phyloP scores from a whole-genome alignment of 257 asterid species.

The Euphrasia confusa region DNA sequence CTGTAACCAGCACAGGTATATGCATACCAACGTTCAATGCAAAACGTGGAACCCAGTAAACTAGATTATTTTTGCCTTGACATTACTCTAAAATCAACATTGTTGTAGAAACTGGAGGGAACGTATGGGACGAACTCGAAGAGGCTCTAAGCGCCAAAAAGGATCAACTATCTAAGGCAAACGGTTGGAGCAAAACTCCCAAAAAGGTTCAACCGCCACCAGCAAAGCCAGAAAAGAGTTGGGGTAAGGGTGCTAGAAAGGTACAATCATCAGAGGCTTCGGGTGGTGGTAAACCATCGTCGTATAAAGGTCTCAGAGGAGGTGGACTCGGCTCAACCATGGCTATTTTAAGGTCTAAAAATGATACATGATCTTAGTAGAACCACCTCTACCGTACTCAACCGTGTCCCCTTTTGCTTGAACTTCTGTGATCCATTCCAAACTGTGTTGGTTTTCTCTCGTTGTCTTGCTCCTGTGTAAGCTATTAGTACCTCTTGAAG shows the following conservation, averaged over 20 bases:
- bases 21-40: conserved; percentile 11
- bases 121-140: conserved; percentile 68
- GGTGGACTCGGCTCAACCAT: conserved; percentile 70
- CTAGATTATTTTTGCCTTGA: not conserved
- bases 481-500: not conserved
- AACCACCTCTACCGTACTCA: not conserved
- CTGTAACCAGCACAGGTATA: conserved; percentile 43
- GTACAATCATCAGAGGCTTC: conserved; percentile 32
- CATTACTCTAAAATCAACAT: conserved; percentile 10
- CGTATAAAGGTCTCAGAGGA: conserved; percentile 56
- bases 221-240: not conserved
- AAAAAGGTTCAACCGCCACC: conserved; percentile 28
- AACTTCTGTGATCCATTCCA: conserved; percentile 5
- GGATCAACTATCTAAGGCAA: conserved; percentile 43
- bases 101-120: conserved; percentile 36
- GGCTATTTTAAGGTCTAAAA: conserved; percentile 61
- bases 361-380: conserved; percentile 29
- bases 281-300: conserved; percentile 41
- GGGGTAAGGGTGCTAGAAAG: conserved; percentile 36
- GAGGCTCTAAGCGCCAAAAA: conserved; percentile 57
- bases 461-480: not conserved
- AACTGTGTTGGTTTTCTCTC: not conserved
- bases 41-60: not conserved
- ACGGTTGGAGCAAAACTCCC: conserved; percentile 40
- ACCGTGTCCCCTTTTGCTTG: not conserved